Base-by-base conservation (phyloP, 2,329 filamentous ascomycete genomes). In the Aspergillus latus region DNA sequence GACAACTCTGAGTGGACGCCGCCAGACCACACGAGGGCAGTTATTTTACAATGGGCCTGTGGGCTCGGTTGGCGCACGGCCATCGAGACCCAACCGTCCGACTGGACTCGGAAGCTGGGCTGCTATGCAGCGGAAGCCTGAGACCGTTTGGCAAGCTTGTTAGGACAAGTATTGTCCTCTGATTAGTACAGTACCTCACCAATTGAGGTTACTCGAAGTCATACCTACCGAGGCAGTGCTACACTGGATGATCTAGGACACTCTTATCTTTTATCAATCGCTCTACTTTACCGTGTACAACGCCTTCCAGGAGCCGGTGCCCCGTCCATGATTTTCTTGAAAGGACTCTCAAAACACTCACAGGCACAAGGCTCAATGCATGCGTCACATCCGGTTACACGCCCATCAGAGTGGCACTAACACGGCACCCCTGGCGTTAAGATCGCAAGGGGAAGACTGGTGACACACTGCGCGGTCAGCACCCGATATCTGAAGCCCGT, bases 261-360 rank as follows among this genome's bases (percentile, higher is more conserved):
- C 16, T 49, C 29, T 54, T 54, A 54, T 54, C 52, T 49, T 26
- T 45, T 54, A 54, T 54, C 52, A 49, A 49, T 54, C 46, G 34
- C 45, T n/a, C 32, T 30, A 30, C 2, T 39, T 16, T 29, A 26
- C 29, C 39, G 10, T 21, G 26, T 34, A 40, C 16, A 54, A 47
- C 36, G 16, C 32, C 52, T 54, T 28, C 52, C 28, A 29, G 45
- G 15, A 54, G 28, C 52, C 52, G 52, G 36, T 54, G 44, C 7
- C 36, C 36, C 47, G 51, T 42, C 51, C 43, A 37, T 39, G 36
- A 34, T 3, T 36, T 13, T 36, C 5, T 11, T 4, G 3, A 48
- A 43, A 42, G 21, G 6, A 15, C 11, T 48, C 28, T 42, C 52
- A 48, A 44, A 36, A 37, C 44, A 15, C 42, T 32, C 50, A 47